Base-by-base conservation (phyloP, 2,329 filamentous ascomycete species). In the Herpotrichia juniperi region DNA sequence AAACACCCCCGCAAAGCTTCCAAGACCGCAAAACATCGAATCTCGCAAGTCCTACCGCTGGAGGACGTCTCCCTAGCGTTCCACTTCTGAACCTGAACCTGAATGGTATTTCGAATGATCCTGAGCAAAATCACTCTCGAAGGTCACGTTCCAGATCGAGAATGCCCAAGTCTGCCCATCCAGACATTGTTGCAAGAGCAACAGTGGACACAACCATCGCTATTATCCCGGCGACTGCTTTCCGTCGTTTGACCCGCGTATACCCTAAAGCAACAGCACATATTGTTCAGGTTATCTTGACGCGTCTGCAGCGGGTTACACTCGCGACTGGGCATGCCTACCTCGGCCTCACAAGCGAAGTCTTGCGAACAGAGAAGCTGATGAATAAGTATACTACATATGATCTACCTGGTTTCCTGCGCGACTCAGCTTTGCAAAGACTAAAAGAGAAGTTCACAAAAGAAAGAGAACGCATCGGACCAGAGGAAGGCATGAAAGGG, bases 181-280 rank as follows among this genome's bases (percentile, higher is more conserved):
- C 94, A 10, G 94, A 99, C 67, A 94, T 99, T 56, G 91, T 99
- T 58, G 94, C 93, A n/a, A 85, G 94, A 59, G 94, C 94, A 5
- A 96, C 92, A 14, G 89, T 96, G 21, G 96, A 99, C 69, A 99
- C 94, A 0, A 99, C 96, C 0, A 97, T 99, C 74, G 94, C 94
- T 5, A 96, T 99, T 58, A 99, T 99, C 51, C 96, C 96, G 1
- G 94, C 94, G 1, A 96, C 92, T 69, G 96, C 94, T 3, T 99
- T 99, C 65, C 87, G 92, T 47, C 87, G 96, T 8, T 79, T 99
- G 46, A 99, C 96, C 45, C 87, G 91, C 67, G 88, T 97, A 21
- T 99, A 97, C 64, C 94, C 94, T 9, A 96, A 96, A 76, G 93
- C 96, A 9, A 97, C 94, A 2, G 89, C 94, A 1, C 96, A 99